Evolutionary conservation across 2,329 filamentous ascomycete species (phyloP).

Genomic region (Aspergillus fumigatiaffinis): DNA sequence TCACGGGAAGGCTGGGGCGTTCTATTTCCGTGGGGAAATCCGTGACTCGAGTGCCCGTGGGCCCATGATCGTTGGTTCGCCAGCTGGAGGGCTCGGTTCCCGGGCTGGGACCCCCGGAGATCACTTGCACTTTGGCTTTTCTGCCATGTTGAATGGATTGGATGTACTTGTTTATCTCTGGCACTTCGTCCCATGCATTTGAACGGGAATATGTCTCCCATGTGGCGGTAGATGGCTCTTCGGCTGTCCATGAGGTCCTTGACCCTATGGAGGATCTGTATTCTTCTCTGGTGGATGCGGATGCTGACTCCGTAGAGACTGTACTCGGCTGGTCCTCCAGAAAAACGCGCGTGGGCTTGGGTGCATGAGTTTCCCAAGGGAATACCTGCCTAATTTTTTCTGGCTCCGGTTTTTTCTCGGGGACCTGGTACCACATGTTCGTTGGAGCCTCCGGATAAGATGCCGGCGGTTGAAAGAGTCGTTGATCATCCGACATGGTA

Average conservation of each 20-base stretch:
- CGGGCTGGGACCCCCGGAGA: slow-evolving; percentile 17
- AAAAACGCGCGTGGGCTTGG: slow-evolving; percentile 54
- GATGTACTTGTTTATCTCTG: slow-evolving; percentile 84
- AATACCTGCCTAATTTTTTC: slow-evolving; percentile 69
- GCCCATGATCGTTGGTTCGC: slow-evolving; percentile 10
- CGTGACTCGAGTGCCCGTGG: slow-evolving; percentile 64
- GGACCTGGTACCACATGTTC: slow-evolving; percentile 85
- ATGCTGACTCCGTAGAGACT: slow-evolving; percentile 1
- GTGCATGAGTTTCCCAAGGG: slow-evolving; percentile 76
- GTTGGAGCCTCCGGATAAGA: slow-evolving; percentile 78
- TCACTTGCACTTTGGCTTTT: slow-evolving; percentile 46
- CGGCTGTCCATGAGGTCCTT: slow-evolving; percentile 10
- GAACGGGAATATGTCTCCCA: slow-evolving; percentile 71
- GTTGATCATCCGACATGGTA: slow-evolving; percentile 72
- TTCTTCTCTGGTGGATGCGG: slow-evolving; percentile 10
- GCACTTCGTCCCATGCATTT: slow-evolving; percentile 92
- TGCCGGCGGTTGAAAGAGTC: slow-evolving; percentile 71
- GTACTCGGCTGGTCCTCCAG: slow-evolving; percentile 27
- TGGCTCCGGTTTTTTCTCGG: slow-evolving; percentile 53
- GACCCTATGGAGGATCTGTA: slow-evolving; percentile 11
- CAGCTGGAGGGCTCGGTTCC: slow-evolving; percentile 13
- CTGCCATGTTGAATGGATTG: slow-evolving; percentile 66
- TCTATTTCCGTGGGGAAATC: slow-evolving; percentile 83
- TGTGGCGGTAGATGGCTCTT: slow-evolving; percentile 47
- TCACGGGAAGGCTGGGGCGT: slow-evolving; percentile 83